phyloP scores from a whole-genome alignment of 2,329 filamentous ascomycete genomes.

The Verticillium nubilum region DNA sequence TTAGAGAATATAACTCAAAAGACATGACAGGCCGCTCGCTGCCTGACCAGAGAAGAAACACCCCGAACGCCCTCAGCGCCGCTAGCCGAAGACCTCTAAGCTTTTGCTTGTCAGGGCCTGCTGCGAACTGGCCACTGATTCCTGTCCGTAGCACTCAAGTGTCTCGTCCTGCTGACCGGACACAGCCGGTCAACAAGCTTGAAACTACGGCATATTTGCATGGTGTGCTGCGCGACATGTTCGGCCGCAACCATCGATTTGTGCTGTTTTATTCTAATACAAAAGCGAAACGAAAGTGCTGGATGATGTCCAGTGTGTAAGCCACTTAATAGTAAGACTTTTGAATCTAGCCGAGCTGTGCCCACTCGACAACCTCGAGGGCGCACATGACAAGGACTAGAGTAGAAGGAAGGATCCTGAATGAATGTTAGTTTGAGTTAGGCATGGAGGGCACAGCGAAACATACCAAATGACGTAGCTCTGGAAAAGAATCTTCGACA shows the following conservation, averaged over 20 bases:
- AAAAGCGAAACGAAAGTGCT: not conserved
- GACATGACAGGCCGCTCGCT: not conserved
- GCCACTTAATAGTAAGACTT: not conserved
- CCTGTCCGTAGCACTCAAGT: not conserved
- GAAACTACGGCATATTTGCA: not conserved
- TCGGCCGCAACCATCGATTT: not conserved
- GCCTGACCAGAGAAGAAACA: not conserved
- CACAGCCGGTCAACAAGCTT: too few relatives aligned
- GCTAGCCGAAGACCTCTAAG: not conserved
- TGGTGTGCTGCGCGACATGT: not conserved
- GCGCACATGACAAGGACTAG: conserved; percentile 86
- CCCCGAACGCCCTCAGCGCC: not conserved
- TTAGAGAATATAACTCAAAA: too few relatives aligned
- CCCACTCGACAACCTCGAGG: conserved; percentile 90
- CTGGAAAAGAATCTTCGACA: conserved; percentile 90
- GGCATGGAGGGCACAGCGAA: not conserved
- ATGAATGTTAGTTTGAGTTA: conserved; percentile 18
- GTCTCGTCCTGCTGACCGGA: not conserved
- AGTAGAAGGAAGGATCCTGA: conserved; percentile 87
- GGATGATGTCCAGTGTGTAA: not conserved
- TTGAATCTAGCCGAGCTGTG: conserved; percentile 23
- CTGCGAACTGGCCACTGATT: not conserved
- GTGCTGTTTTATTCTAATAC: not conserved
- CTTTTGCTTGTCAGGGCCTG: not conserved
- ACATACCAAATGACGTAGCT: conserved; percentile 91